Percentiles rank a stretch among this genome's conserved stretches.
Conservation (phyloP, 208 protist genomes). For the Vickermania spadyakhi region DNA sequence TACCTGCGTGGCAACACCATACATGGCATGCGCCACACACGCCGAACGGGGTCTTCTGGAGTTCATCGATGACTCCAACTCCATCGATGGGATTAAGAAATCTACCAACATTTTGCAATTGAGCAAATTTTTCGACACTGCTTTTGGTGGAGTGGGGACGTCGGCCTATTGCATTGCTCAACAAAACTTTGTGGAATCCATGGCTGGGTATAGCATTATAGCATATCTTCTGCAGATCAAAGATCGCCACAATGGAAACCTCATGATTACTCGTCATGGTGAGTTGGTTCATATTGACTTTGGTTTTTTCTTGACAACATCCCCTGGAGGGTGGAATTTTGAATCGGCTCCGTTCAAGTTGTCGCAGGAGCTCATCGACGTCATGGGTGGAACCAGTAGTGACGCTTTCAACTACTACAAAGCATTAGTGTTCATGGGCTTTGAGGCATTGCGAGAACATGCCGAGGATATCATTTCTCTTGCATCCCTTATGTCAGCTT, state of each 20-base stretch:
- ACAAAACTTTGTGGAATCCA: slow-evolving; percentile 90
- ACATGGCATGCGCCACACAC: slow-evolving; percentile 69
- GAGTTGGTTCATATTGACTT: slow-evolving; percentile 97
- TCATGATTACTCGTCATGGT: slow-evolving; percentile 89
- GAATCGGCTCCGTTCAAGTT: slow-evolving; percentile 93
- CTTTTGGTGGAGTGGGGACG: slow-evolving; percentile 57
- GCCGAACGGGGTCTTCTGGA: slow-evolving; percentile 83
- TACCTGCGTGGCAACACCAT: slow-evolving; percentile 69
- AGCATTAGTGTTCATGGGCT: slow-evolving; percentile 76
- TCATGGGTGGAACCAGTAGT: slow-evolving; percentile 74
- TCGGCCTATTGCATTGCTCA: slow-evolving; percentile 53
- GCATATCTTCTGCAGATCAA: slow-evolving; percentile 94
- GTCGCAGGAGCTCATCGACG: slow-evolving; percentile 86
- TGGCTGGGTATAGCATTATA: slow-evolving; percentile 93
- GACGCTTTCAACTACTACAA: slow-evolving; percentile 86
- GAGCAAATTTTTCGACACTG: slow-evolving; percentile 66
- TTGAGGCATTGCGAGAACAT: slow-evolving; percentile 60
- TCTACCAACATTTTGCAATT: slow-evolving; percentile 45
- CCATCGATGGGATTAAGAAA: slow-evolving; percentile 91
- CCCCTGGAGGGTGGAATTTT: slow-evolving; percentile 92
- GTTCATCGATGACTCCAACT: slow-evolving; percentile 76
- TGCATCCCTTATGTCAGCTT: slow-evolving; percentile 77
- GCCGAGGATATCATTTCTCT: slow-evolving; percentile 76
- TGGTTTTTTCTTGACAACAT: slow-evolving; percentile 95
- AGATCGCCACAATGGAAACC: slow-evolving; percentile 94